Conservation (phyloP, 768 basidiomycete genomes). For the Phanerodontia chrysosporium region DNA sequence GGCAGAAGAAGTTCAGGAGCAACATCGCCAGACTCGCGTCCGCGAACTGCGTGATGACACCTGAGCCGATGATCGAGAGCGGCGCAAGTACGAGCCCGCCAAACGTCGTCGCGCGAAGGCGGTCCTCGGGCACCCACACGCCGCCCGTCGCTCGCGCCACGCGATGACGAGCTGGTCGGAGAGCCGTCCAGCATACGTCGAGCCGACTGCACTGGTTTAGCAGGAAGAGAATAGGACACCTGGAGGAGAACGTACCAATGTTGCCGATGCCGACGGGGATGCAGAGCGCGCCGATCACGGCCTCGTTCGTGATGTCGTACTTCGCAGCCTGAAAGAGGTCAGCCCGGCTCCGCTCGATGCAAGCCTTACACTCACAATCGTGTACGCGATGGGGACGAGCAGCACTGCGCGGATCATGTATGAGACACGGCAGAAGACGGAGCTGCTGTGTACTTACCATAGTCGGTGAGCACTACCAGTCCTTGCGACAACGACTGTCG, state of each 20-base stretch:
- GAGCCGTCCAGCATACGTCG: constrained; percentile 53
- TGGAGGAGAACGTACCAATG: constrained; percentile 37
- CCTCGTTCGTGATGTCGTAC: constrained; percentile 55
- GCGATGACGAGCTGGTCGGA: constrained; percentile 51
- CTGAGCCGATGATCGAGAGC: constrained; percentile 43
- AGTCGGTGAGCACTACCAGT: constrained; percentile 26
- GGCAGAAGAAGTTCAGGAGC: constrained; percentile 45
- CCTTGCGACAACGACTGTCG: constrained; percentile 40
- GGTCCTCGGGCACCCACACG: constrained; percentile 66
- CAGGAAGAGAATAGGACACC: background rate
- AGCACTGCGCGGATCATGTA: constrained; percentile 29
- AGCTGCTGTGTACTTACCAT: constrained; percentile 28
- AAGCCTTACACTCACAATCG: constrained; percentile 44
- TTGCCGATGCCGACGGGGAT: constrained; percentile 58
- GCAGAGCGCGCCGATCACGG: constrained; percentile 58
- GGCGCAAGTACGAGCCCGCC: constrained; percentile 50
- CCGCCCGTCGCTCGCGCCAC: constrained; percentile 50
- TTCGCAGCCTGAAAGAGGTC: constrained; percentile 42
- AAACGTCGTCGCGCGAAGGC: constrained; percentile 49
- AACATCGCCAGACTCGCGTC: constrained; percentile 37
- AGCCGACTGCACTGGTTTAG: constrained; percentile 43
- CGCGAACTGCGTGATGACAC: constrained; percentile 47
- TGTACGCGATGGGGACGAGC: constrained; percentile 60
- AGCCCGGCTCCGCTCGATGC: background rate
- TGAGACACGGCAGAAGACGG: background rate